Evolutionary conservation across 2,329 filamentous ascomycete genomes (phyloP), one percentile per base, ranked within the genome.

Genomic region (Dothistroma pini): DNA sequence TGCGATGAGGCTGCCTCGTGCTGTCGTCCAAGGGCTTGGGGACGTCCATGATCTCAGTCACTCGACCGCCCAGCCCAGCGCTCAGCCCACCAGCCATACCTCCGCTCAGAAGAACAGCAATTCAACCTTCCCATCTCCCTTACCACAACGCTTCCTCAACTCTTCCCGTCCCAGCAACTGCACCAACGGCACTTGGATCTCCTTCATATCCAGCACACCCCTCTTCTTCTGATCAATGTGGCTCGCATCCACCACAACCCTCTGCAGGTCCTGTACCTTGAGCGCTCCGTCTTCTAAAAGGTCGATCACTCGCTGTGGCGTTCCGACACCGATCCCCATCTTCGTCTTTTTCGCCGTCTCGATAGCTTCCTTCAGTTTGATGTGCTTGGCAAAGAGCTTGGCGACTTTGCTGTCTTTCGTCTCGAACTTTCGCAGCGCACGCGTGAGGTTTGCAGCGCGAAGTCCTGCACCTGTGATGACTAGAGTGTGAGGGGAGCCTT

Each of bases 331-430:
- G 65, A 97, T 90, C 31, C 91, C 91, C 12, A 92, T 90, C 63
- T 81, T 83, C 56, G 80, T 80, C 64, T 81, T 84, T 70, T 89
- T 83, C 48, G 96, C 85, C 72, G 89, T 90, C 61, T 88, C 82
- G 56, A 93, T 86, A 35, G 93, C 90, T 70, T 97, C 93, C 57
- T 90, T 85, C 11, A 99, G 77, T 78, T 99, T 99, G 80, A 99
- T 96, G 75, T 99, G 95, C 76, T 99, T 99, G 34, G 95, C 93
- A 75, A 99, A 99, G 73, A 99, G 80, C 76, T 99, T 99, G 1
- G 90, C 89, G 1, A 99, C 87, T 51, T 85, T 83, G 54, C 84
- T 86, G 9, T 91, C 86, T 74, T 95, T 91, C 56, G 83, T 87
- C 72, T 93, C 90, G 69, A 95, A 93, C 66, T 87, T 86, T 53